Base-by-base conservation (phyloP, 1,139 yeast species). In the Geotrichum europaeum region DNA sequence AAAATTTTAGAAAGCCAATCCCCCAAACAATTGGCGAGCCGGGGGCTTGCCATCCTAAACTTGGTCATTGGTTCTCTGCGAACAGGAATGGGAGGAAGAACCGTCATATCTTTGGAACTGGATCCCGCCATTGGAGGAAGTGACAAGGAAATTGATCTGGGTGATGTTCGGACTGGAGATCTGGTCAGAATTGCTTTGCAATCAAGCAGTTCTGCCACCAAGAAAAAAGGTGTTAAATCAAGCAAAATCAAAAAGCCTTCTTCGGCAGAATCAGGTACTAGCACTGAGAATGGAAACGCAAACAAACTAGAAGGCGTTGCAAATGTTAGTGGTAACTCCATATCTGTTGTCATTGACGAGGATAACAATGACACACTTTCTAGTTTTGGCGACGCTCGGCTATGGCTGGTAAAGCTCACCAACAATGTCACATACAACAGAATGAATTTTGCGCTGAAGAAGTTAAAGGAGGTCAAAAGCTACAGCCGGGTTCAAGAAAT, bases 71-170 rank as follows among this genome's bases (percentile, higher is more conserved):
- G 81, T 18, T 84, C 84, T 61, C 74, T 88, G 4, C 77, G 87
- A 59, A 87, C 94, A 0, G 96, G 97, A 0, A 75, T 89, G 24
- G 96, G 92, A 4, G 97, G 97, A 3, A 84, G 88, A 68, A 78
- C 84, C 15, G 74, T 89, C 51, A 68, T 89, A 10, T 96, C 90
- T 63, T 73, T 92, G 55, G 81, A 75, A 15, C 77, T 83, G 5
- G 96, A 89, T 69, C 74, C 84, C 1, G 86, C 89, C 0, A 73
- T 79, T 56, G 68, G 75, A 7, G 75, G 74, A 43, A 70, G 67
- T 2, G 74, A 69, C 3, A 73, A 73, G 1, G 80, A 76, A n/a
- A 73, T 86, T 4, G 79, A 79, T 15, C 69, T 78, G 3, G 90
- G 90, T 0, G 83, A 83, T 43, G 78, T 91, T 45, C 80, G 85